Evolutionary conservation across 2,329 filamentous ascomycete species (phyloP).

Genomic region (Parastagonospora avenae): DNA sequence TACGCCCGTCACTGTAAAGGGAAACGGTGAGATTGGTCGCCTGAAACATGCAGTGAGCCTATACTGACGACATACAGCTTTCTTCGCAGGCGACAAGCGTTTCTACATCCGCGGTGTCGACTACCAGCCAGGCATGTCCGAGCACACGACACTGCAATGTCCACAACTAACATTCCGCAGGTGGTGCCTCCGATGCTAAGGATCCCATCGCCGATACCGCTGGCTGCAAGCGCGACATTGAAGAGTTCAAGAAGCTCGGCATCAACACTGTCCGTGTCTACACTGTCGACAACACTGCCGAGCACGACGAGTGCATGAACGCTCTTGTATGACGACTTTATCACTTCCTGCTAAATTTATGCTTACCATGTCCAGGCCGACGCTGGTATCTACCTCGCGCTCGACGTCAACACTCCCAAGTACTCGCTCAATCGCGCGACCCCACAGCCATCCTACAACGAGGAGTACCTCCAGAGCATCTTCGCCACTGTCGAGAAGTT

Average conservation of each 20-base stretch:
- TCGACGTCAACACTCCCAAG: conserved; percentile 88
- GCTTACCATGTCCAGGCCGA: conserved; percentile 55
- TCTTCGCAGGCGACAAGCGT: conserved; percentile 66
- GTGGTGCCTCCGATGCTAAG: conserved; percentile 64
- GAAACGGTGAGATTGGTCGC: conserved; percentile 56
- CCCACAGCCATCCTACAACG: conserved; percentile 82
- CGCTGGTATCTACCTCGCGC: conserved; percentile 88
- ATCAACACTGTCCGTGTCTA: conserved; percentile 93
- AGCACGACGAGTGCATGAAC: conserved; percentile 87
- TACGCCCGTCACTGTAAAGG: conserved; percentile 65
- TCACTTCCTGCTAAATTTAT: too few species aligned
- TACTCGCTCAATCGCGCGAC: conserved; percentile 84
- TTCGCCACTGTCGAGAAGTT: conserved; percentile 90
- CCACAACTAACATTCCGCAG: conserved; percentile 34
- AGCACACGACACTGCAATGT: background rate
- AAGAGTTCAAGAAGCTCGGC: conserved; percentile 81
- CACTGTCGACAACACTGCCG: conserved; percentile 82
- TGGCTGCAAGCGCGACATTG: conserved; percentile 78
- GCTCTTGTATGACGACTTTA: conserved; percentile 52
- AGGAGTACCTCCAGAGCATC: conserved; percentile 80
- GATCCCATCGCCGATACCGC: conserved; percentile 77
- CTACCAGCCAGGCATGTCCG: conserved; percentile 63
- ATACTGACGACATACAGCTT: conserved; percentile 50
- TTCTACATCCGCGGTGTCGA: conserved; percentile 68
- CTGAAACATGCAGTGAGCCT: background rate